A percentile compares a stretch with the other conserved stretches of the same genome.
phyloP scores from a whole-genome alignment of 2,329 filamentous ascomycete genomes.

The Epichloe aotearoae region DNA sequence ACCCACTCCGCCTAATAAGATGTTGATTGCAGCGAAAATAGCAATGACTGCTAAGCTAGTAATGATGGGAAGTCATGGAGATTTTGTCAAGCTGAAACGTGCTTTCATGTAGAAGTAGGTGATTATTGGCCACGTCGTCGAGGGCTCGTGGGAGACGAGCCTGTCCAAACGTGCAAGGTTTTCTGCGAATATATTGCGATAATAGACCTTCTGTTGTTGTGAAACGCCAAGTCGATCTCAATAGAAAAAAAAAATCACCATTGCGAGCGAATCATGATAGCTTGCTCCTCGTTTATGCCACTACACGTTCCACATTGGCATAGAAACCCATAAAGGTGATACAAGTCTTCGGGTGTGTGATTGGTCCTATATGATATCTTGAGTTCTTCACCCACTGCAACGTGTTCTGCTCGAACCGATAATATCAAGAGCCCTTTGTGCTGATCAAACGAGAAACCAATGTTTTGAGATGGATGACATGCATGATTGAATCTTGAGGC shows the following conservation, averaged over 20 bases:
- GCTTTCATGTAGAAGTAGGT: no score
- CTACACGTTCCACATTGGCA: constrained; percentile 37
- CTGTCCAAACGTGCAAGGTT: no score
- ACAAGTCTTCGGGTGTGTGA: constrained; percentile 23
- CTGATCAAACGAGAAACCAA: constrained; percentile 30
- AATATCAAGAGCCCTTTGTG: constrained; percentile 25
- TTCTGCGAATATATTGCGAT: no score
- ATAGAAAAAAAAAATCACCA: background rate
- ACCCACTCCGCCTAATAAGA: no score
- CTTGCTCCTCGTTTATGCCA: constrained; percentile 10
- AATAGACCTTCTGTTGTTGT: no score
- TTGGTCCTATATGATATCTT: constrained; percentile 34
- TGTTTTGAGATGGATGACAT: constrained; percentile 29
- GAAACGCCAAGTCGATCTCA: no score
- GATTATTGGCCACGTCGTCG: no score
- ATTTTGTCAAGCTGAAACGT: no score
- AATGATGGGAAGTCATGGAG: no score
- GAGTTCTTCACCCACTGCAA: constrained; percentile 34
- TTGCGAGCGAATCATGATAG: background rate
- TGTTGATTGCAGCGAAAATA: no score
- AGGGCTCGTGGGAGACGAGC: no score
- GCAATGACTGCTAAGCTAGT: no score
- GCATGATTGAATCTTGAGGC: constrained; percentile 47
- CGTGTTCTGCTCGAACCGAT: constrained; percentile 18
- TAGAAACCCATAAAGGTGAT: constrained; percentile 35